Base-by-base conservation (phyloP, 345 rosid species). In the Eutrema heterophyllum region DNA sequence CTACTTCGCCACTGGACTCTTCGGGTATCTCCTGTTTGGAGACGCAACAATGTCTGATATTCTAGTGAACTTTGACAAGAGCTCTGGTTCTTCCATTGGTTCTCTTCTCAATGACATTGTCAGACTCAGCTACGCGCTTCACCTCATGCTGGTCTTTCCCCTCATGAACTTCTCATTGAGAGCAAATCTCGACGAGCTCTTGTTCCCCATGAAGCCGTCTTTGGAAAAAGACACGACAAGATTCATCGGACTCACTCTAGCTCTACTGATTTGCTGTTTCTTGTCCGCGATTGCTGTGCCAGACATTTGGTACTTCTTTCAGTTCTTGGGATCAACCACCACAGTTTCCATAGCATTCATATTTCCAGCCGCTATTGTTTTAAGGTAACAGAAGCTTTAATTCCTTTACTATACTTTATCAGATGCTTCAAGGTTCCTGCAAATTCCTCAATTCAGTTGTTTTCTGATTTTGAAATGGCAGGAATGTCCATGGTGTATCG, bases 281-380 rank as follows among this genome's bases (percentile, higher is more conserved):
- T 26, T 83, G 14, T 66, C 85, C 6, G 91, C 95, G 9, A 86
- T 88, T 16, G 82, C 79, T 3, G 72, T 94, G 45, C 98, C 98
- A 2, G 79, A 87, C 73, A 91, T 94, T 46, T 89, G 98, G 97
- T 85, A 81, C 73, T 78, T 88, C 80, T 94, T 91, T 56, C 97
- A 94, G 84, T 88, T 89, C 80, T 6, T 89, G 64, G 98, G 97
- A 79, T 91, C 98, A 60, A 91, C 97, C 18, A 68, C 96, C 10
- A 89, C 92, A 6, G 98, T 94, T 13, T 84, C 84, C 63, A 87
- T 94, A 13, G 90, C 88, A 5, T 89, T 94, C 80, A 91, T 94
- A 50, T 93, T 93, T 62, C 98, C 98, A 4, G 96, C 84, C 4
- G 89, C 85, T 27, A 89, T 93, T 39, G 96, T 85, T 39, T 69